Base-by-base conservation (phyloP, 177 flowering plant species). In the Vitis hybrid region DNA sequence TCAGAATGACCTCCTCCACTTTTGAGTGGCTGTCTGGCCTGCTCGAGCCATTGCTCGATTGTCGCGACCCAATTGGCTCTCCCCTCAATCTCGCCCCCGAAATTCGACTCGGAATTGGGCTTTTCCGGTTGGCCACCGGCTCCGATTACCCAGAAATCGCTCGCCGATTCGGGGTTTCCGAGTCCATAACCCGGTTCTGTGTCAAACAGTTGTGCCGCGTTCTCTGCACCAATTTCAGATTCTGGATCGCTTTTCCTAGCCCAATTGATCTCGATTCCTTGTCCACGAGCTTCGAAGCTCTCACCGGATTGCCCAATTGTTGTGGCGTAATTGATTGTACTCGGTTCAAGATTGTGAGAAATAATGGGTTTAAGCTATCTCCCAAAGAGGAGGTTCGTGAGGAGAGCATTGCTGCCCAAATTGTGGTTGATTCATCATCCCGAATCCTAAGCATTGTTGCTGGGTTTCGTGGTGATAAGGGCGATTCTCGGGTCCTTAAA, bases 11-110 rank as follows among this genome's bases (percentile, higher is more conserved):
- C 1, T 73, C 91, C 11, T 72, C 88, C 2, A 86, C 95, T 51
- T 93, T 93, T 73, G 86, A 89, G 66, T 94, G 97, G 97, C 90
- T 94, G 18, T 74, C 88, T 1, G 84, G 90, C 47, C 77, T 90
- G 62, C 91, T 94, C 11, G 97, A 94, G 67, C 98, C 98, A 44
- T 62, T 93, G 13, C 88, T 93, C 13, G 98, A 91, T 20, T 91
- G 97, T 72, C 91, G 97, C 22, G 98, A 91, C 82, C 98, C 98
- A 6, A 78, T 73, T 1, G 81, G 82, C 5, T 76, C 81, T 5
- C 89, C 88, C 3, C 79, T 91, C 59, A 82, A 81, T 55, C 87
- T 93, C 47, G 77, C 97, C 2, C 61, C 90, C 3, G 86, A 85
- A 59, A 44, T 79, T n/a, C 89, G 98, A 2, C 91, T 90, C 65